Evolutionary conservation across 805 yeast species (phyloP), one percentile per base, ranked within the genome.

Genomic region (Starmera dryadoides): DNA sequence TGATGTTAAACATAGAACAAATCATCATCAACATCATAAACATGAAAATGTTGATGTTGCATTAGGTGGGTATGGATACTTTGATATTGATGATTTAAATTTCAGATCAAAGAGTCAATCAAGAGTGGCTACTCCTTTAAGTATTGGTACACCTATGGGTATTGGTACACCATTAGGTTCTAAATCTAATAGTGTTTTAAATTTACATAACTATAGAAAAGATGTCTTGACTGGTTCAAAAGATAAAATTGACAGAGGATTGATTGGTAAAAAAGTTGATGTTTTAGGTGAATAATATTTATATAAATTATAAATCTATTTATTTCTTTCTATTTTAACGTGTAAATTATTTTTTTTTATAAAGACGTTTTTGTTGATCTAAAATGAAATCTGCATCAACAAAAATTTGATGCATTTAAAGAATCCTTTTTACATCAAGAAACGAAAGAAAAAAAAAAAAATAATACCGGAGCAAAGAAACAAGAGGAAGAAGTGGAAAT

Each of bases 61-160:
- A 7, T 63, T 84, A 28, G 91, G 93, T 17, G 94, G 94, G 2
- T 85, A 85, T 56, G 91, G 86, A 6, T 80, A 81, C 56, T 81
- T 81, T 58, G 86, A 81, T 50, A 73, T 80, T 49, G 86, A 82
- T 10, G 78, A 81, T 45, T 74, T 80, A 42, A 78, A 75, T 28
- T 55, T 71, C 29, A 64, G 85, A 43, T 74, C 86, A 66, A 53
- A 72, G 67, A 44, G 65, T 69, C 47, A 77, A 69, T 52, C 58
- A 1, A 37, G 37, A 3, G 11, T 19, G 3, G 44, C 37, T 4
- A 55, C 59, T 1, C 59, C 58, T 5, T 33, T 23, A n/a, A n/a
- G 10, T 25, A 25, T 25, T 25, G 28, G 28, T 4, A 25, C 28
- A 11, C 28, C 28, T n/a, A n/a, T n/a, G 28, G 28, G 10, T 25